Percentiles rank a stretch among this genome's conserved stretches.
These are phyloP conservation scores for Cryptococcus neoformans DNA, from an alignment of 1,284 basidiomycete genomes.

Conservation along the genomic window DNA sequence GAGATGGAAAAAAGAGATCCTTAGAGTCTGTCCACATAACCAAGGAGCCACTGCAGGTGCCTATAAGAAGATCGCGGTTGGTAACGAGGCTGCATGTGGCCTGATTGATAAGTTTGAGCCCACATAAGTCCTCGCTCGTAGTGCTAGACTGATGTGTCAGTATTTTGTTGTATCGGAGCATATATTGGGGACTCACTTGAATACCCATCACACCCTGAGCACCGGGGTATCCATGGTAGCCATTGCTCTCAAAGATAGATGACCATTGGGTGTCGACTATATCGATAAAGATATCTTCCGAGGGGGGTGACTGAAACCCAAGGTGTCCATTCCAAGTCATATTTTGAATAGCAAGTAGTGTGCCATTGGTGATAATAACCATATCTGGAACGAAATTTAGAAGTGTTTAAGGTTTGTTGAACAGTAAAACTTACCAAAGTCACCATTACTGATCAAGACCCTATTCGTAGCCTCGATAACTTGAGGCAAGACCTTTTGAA, in stretches of 20 bases:
- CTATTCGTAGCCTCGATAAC: slow-evolving; percentile 62
- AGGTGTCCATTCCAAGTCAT: slow-evolving; percentile 35
- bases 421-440: slow-evolving; percentile 18
- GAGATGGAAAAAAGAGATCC: too few species aligned
- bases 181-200: slow-evolving; percentile 1
- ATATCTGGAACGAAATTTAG: slow-evolving; percentile 11
- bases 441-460: slow-evolving; percentile 66
- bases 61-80: slow-evolving; percentile 14
- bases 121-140: slow-evolving; percentile 26
- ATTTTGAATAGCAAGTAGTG: slow-evolving; percentile 36
- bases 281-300: slow-evolving; percentile 6
- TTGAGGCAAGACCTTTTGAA: slow-evolving; percentile 19
- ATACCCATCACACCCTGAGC: slow-evolving; percentile 20
- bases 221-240: background rate
- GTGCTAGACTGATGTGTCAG: slow-evolving; percentile 6
- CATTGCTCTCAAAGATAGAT: slow-evolving; percentile 5
- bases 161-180: background rate
- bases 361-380: slow-evolving; percentile 29
- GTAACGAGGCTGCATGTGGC: slow-evolving; percentile 22
- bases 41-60: slow-evolving; percentile 22
- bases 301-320: slow-evolving; percentile 20
- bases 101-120: slow-evolving; percentile 14
- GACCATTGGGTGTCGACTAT: slow-evolving; percentile 5
- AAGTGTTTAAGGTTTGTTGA: background rate
- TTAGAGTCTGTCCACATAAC: slow-evolving; percentile 12